phyloP scores from a whole-genome alignment of 345 rosid genomes.

The Dipteronia sinensis region DNA sequence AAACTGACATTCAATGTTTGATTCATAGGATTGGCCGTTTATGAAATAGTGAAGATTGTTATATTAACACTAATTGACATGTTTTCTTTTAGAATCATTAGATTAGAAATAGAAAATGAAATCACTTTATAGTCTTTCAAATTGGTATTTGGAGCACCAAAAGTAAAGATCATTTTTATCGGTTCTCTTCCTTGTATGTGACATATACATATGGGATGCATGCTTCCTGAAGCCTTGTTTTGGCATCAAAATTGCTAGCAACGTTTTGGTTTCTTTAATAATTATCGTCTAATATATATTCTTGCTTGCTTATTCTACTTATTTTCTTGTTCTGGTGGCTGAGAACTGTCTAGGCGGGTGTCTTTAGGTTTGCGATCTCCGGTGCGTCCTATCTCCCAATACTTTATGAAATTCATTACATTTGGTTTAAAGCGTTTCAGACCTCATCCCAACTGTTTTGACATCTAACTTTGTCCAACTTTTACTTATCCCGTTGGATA shows the following conservation, averaged over 20 bases:
- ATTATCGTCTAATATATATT: background rate
- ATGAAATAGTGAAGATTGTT: background rate
- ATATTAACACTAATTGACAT: background rate
- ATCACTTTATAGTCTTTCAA: background rate
- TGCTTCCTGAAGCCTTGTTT: background rate
- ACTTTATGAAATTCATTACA: background rate
- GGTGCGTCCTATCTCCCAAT: background rate
- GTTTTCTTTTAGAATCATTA: background rate
- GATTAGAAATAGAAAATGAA: background rate
- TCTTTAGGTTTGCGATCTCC: background rate
- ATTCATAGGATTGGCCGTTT: background rate
- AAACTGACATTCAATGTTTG: background rate
- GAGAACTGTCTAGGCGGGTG: background rate
- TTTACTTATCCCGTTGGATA: background rate
- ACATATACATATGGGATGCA: background rate
- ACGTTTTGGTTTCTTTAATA: background rate
- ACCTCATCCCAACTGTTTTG: background rate
- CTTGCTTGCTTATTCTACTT: background rate
- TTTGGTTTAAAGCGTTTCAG: background rate
- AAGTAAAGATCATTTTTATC: background rate
- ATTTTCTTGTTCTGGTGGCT: background rate
- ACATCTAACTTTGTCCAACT: background rate
- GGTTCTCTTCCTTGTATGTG: background rate
- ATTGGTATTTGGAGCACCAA: background rate
- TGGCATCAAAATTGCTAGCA: background rate